Evolutionary conservation across 345 rosid genomes (phyloP).

Genomic region (Adansonia digitata): DNA sequence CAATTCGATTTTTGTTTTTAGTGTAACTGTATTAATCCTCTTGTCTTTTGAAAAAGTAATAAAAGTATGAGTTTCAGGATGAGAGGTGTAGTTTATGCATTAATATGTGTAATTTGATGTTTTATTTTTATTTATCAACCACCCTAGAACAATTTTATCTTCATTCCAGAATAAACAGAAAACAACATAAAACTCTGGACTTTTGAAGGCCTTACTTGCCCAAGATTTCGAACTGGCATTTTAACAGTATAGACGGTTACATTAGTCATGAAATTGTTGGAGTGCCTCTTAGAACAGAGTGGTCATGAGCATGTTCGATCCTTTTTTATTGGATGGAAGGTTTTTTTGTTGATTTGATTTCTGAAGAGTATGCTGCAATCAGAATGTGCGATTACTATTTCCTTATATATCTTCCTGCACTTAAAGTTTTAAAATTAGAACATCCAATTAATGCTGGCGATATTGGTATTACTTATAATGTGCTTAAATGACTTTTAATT

Average conservation of each 20-base stretch:
- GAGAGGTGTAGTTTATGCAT: neutral
- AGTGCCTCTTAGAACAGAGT: neutral
- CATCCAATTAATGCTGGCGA: neutral
- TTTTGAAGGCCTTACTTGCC: neutral
- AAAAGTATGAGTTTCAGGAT: neutral
- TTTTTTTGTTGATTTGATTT: neutral
- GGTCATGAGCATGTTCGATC: neutral
- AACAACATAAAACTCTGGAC: neutral
- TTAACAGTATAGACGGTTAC: neutral
- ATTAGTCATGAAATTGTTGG: neutral
- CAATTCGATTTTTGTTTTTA: neutral
- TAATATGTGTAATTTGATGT: neutral
- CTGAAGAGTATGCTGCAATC: neutral
- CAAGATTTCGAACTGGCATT: neutral
- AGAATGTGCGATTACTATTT: neutral
- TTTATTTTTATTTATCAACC: neutral
- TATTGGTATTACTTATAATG: neutral
- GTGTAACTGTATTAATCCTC: neutral
- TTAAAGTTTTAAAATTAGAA: neutral
- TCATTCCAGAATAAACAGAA: neutral
- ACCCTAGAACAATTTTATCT: neutral
- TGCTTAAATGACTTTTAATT: neutral
- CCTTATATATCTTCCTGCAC: neutral
- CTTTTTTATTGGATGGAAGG: neutral
- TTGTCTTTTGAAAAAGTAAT: neutral